Evolutionary conservation across 2,329 filamentous ascomycete species (phyloP).

Genomic region (Beauveria australis): DNA sequence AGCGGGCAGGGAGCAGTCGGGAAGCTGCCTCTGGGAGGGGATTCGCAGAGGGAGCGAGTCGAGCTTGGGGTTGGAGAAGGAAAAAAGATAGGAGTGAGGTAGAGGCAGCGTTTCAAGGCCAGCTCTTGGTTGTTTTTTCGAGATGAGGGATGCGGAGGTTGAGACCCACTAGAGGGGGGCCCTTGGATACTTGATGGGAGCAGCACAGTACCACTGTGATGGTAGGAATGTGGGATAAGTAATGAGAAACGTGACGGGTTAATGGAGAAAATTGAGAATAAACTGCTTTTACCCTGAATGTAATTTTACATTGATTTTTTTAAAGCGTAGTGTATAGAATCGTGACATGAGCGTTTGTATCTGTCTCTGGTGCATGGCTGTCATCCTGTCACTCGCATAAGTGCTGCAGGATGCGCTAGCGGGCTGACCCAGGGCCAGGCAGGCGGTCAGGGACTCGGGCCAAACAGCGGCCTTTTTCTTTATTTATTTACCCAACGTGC

Average conservation of each 20-base stretch:
- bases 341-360: neutral
- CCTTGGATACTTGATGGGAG: neutral
- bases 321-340: neutral
- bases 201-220: neutral
- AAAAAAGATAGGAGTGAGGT: slow-evolving; percentile 4
- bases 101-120: slow-evolving; percentile 5
- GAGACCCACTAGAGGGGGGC: slow-evolving; percentile 9
- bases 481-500: no score
- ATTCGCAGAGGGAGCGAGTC: slow-evolving; percentile 6
- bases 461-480: neutral
- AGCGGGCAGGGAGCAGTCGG: neutral
- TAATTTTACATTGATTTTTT: neutral
- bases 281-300: neutral
- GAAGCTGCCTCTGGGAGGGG: slow-evolving; percentile 3
- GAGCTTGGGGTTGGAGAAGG: slow-evolving; percentile 9
- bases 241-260: neutral
- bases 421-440: neutral
- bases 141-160: slow-evolving; percentile 13
- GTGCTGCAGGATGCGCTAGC: slow-evolving; percentile 3
- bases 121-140: slow-evolving; percentile 11
- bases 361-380: neutral
- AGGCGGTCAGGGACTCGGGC: neutral
- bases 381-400: slow-evolving; percentile 3
- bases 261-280: neutral
- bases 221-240: neutral